Conservation (phyloP, 2,329 filamentous ascomycete genomes). For the Tolypocladium endophyticum region DNA sequence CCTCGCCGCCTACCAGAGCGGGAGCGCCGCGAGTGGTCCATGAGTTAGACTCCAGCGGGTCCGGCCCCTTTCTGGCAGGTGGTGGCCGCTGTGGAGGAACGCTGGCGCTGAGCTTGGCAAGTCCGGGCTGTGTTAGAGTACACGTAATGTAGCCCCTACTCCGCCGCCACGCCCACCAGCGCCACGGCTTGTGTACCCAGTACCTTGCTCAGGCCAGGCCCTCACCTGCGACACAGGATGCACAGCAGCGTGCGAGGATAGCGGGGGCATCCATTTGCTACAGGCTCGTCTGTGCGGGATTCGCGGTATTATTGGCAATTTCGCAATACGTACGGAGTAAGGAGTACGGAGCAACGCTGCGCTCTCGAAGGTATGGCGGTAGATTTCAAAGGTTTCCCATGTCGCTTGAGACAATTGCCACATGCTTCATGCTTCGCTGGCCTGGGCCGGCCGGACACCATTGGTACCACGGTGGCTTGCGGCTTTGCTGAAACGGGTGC, state of each 20-base stretch:
- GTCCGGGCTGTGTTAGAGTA: neutral
- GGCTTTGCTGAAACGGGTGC: neutral
- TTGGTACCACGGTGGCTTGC: neutral
- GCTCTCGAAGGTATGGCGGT: neutral
- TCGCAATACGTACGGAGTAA: neutral
- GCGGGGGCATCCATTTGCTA: neutral
- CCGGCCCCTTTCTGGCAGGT: neutral
- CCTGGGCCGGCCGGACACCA: neutral
- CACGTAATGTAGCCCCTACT: neutral
- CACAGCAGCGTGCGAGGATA: neutral
- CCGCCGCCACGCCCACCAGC: neutral
- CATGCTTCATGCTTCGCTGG: neutral
- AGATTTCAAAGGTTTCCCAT: neutral
- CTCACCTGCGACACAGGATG: neutral
- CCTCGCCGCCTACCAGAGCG: neutral
- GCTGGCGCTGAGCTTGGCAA: neutral
- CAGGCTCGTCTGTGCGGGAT: neutral
- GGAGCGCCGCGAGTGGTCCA: neutral
- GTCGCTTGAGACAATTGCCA: too few relatives aligned
- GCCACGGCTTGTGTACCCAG: neutral
- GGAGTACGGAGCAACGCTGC: neutral
- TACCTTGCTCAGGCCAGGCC: neutral
- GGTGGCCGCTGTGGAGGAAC: neutral
- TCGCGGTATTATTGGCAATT: neutral
- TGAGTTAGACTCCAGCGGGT: neutral